Evolutionary conservation across 1,284 basidiomycete species (phyloP).

Genomic region (Ustilago esculenta): DNA sequence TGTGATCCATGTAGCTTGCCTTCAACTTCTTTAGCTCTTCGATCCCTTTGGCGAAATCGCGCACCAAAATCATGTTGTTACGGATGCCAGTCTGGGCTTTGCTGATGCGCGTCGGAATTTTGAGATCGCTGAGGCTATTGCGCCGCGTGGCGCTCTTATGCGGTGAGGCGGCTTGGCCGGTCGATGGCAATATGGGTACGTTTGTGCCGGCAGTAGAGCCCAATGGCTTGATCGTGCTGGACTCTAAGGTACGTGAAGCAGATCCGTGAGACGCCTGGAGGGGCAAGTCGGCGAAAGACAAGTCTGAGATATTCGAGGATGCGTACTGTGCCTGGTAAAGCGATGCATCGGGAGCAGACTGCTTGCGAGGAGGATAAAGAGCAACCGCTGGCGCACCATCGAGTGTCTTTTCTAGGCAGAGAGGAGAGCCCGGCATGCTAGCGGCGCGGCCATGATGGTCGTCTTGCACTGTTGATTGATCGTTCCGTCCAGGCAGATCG

Average conservation of each 20-base stretch:
- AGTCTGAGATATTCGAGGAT: background rate
- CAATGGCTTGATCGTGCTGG: background rate
- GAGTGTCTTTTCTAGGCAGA: constrained; percentile 7
- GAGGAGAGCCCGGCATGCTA: constrained; percentile 14
- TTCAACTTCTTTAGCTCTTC: constrained; percentile 54
- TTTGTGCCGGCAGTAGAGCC: constrained; percentile 5
- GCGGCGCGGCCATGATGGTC: background rate
- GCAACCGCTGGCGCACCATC: background rate
- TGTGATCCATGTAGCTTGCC: constrained; percentile 32
- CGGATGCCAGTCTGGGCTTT: constrained; percentile 49
- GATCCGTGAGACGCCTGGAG: background rate
- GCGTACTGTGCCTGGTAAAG: constrained; percentile 1
- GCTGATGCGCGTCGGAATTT: constrained; percentile 55
- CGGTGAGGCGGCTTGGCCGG: constrained; percentile 1
- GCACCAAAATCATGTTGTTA: constrained; percentile 48
- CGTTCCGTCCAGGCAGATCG: background rate
- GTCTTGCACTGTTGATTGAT: background rate
- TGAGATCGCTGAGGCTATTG: constrained; percentile 56
- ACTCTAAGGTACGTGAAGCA: background rate
- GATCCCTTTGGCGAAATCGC: constrained; percentile 56
- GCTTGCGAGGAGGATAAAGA: constrained; percentile 3
- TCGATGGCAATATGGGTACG: background rate
- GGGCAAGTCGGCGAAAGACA: background rate
- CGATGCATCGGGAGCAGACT: constrained; percentile 8
- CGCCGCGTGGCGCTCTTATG: constrained; percentile 20